phyloP scores from a whole-genome alignment of 257 asterid genomes.

The Solanum pennellii region DNA sequence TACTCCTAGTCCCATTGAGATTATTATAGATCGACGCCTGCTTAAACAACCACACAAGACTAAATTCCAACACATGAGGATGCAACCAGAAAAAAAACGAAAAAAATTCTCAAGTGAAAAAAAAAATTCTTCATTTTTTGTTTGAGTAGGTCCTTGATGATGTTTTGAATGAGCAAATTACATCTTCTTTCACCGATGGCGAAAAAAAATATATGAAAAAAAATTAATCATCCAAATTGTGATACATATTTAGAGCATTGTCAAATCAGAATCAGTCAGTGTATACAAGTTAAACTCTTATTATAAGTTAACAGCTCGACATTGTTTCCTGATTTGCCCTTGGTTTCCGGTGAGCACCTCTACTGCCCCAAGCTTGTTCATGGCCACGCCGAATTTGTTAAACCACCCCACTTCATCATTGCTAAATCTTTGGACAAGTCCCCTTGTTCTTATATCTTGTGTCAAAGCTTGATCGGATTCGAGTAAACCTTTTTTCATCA shows the following conservation, averaged over 20 bases:
- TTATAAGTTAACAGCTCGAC: conserved; percentile 31
- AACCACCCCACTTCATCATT: conserved; percentile 37
- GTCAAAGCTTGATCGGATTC: conserved; percentile 48
- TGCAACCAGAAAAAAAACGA: neutral
- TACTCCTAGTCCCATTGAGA: neutral
- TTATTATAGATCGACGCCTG: neutral
- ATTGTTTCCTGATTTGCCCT: conserved; percentile 52
- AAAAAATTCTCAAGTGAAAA: neutral
- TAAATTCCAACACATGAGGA: neutral
- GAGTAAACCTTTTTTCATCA: conserved; percentile 27
- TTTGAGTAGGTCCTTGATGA: neutral
- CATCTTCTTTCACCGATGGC: neutral
- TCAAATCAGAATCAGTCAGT: neutral
- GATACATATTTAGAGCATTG: neutral
- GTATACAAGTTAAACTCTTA: neutral
- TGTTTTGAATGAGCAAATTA: neutral
- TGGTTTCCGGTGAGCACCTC: conserved; percentile 45
- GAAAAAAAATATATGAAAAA: neutral
- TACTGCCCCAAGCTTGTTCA: conserved; percentile 24
- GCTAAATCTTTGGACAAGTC: conserved; percentile 16
- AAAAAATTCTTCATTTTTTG: neutral
- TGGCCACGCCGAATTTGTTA: conserved; percentile 19
- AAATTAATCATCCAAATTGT: neutral
- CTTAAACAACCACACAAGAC: neutral
- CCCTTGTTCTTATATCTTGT: conserved; percentile 11